phyloP scores from a whole-genome alignment of 176 grass and related monocot species.

The Typha latifolia region DNA sequence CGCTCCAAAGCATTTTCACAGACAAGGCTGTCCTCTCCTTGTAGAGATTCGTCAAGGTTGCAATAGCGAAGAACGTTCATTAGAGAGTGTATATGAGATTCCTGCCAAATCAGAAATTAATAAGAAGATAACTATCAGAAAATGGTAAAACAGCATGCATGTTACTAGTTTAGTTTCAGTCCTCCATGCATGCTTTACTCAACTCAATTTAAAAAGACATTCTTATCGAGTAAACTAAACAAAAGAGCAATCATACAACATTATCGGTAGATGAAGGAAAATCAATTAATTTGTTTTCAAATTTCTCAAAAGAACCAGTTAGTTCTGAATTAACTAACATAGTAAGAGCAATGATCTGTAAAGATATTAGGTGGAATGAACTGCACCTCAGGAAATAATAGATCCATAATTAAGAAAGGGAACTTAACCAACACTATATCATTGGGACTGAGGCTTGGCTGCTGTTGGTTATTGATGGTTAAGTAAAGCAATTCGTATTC shows the following conservation, averaged over 20 bases:
- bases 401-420: no score
- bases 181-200: conserved; percentile 1
- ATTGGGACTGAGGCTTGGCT: no score
- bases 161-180: neutral
- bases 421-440: no score
- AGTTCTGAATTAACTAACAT: no score
- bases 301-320: neutral
- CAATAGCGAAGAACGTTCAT: conserved; percentile 91
- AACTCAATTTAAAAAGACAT: neutral
- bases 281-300: conserved; percentile 7
- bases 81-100: conserved; percentile 97
- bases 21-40: conserved; percentile 82
- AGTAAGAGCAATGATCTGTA: no score
- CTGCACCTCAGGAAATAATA: no score
- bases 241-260: neutral
- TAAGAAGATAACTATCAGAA: conserved; percentile 7
- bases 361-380: no score
- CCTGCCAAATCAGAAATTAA: conserved; percentile 45
- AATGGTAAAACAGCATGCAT: conserved; percentile 7
- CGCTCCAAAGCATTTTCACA: conserved; percentile 45
- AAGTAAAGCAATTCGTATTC: no score
- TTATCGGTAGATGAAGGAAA: neutral
- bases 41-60: conserved; percentile 71
- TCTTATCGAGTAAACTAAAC: neutral
- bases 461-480: no score